Percentiles rank a stretch among this genome's conserved stretches.
These are phyloP conservation scores for Cryptococcus sp. DNA, from an alignment of 1,284 basidiomycete genomes.

Conservation along the genomic window DNA sequence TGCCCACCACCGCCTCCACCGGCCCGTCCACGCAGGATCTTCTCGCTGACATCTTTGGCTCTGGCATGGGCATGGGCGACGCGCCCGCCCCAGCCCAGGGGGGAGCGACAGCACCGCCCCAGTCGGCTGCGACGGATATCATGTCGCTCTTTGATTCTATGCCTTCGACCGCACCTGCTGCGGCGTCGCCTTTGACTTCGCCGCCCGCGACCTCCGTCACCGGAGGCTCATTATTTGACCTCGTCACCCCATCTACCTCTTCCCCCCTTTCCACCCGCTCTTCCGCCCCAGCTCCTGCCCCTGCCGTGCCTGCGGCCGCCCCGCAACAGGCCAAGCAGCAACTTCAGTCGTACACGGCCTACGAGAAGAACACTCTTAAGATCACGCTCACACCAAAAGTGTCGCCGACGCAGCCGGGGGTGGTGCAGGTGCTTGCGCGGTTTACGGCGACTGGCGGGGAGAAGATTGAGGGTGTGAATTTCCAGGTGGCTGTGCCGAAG, in stretches of 20 bases:
- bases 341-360: constrained; percentile 75
- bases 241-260: constrained; percentile 26
- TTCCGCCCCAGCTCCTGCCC: constrained; percentile 17
- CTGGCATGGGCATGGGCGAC: constrained; percentile 48
- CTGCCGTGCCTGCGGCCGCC: constrained; percentile 31
- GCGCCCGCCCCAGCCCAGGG: constrained; percentile 49
- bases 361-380: constrained; percentile 84
- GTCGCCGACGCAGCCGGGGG: constrained; percentile 70
- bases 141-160: constrained; percentile 74
- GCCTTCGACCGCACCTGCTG: constrained; percentile 12
- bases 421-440: constrained; percentile 83
- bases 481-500: constrained; percentile 98
- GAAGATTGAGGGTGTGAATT: constrained; percentile 65
- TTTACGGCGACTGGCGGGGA: constrained; percentile 66
- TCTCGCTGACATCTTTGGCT: constrained; percentile 89
- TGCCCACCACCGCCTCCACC: constrained; percentile 38
- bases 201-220: constrained; percentile 27
- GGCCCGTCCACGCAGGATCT: constrained; percentile 79
- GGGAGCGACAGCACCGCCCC: constrained; percentile 40
- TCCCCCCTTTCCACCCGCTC: constrained; percentile 5
- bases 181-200: constrained; percentile 36
- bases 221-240: constrained; percentile 38
- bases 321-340: constrained; percentile 51
- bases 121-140: constrained; percentile 78
- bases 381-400: constrained; percentile 86